Conservation (phyloP, 139 green algal genomes). For the Nannochloris sp. region DNA sequence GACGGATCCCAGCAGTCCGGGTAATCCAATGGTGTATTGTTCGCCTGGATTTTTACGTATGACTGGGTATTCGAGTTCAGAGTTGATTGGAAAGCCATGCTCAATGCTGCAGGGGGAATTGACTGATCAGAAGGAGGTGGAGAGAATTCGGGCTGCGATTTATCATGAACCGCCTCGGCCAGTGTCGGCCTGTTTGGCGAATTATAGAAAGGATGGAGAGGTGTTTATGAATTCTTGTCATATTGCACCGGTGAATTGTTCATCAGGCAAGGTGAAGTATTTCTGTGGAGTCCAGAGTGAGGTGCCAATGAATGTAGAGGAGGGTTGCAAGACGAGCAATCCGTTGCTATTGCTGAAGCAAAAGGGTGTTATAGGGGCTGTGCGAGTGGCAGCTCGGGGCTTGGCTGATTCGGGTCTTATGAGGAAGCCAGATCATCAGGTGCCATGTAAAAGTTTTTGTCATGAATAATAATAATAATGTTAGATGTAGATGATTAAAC, state of each 20-base stretch:
- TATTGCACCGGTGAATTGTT: conserved; percentile 40
- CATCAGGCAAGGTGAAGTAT: conserved; percentile 37
- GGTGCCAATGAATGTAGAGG: not conserved
- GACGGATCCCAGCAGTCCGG: conserved; percentile 40
- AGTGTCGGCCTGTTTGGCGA: conserved; percentile 36
- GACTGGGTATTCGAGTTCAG: conserved; percentile 19
- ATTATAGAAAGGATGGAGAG: conserved; percentile 46
- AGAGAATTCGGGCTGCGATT: conserved; percentile 32
- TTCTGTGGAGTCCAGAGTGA: conserved; percentile 49
- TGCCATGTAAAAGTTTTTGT: not conserved
- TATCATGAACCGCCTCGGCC: conserved; percentile 20
- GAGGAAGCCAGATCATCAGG: not conserved
- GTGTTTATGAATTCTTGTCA: conserved; percentile 54
- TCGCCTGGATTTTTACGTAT: conserved; percentile 44
- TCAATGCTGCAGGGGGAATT: conserved; percentile 31
- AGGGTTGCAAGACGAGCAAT: not conserved
- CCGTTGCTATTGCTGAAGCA: conserved; percentile 22
- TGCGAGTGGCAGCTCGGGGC: conserved; percentile 33
- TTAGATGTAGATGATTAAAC: no score
- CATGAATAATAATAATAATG: no score
- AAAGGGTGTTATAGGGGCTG: conserved; percentile 37
- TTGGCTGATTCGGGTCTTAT: conserved; percentile 27
- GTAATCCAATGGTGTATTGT: conserved; percentile 56
- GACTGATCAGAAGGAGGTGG: conserved; percentile 27
- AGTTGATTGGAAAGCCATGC: conserved; percentile 10